phyloP scores from a whole-genome alignment of 148 eudicot genomes.

The Vaccinium vitisidaea region DNA sequence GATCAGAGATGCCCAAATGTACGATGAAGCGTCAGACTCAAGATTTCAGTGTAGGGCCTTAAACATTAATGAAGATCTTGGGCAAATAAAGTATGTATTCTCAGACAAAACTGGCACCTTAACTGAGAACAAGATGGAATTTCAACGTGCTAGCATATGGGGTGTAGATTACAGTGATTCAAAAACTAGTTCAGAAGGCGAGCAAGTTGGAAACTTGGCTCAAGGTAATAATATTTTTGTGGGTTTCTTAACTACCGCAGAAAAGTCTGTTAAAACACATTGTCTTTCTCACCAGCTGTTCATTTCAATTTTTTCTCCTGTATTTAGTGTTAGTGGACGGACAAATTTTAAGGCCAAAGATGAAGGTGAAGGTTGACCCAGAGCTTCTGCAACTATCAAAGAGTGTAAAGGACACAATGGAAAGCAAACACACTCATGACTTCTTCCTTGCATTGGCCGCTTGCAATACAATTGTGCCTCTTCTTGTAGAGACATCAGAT shows the following conservation, averaged over 20 bases:
- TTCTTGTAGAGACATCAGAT: slow-evolving; percentile 57
- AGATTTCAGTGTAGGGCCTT: slow-evolving; percentile 93
- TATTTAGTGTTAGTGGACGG: slow-evolving; percentile 53
- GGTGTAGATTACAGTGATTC: slow-evolving; percentile 69
- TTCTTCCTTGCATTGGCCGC: slow-evolving; percentile 97
- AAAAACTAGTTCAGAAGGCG: slow-evolving; percentile 36
- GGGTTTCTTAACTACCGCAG: not conserved
- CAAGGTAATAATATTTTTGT: slow-evolving; percentile 46
- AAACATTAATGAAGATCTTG: slow-evolving; percentile 95
- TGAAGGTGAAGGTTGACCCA: slow-evolving; percentile 79
- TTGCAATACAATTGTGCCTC: slow-evolving; percentile 96
- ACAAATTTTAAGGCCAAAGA: slow-evolving; percentile 71
- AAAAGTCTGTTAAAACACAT: not conserved
- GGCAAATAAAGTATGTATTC: slow-evolving; percentile 92
- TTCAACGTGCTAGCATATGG: slow-evolving; percentile 85
- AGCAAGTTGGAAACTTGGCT: slow-evolving; percentile 38
- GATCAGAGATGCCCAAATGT: slow-evolving; percentile 71
- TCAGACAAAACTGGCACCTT: slow-evolving; percentile 98
- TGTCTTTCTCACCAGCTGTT: slow-evolving; percentile 11
- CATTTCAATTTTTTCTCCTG: slow-evolving; percentile 15
- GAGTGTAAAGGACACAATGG: slow-evolving; percentile 40
- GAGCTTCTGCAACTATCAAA: slow-evolving; percentile 52
- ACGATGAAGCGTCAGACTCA: slow-evolving; percentile 63
- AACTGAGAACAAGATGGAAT: slow-evolving; percentile 99
- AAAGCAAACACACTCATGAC: slow-evolving; percentile 49